Evolutionary conservation across 2,329 filamentous ascomycete species (phyloP).

Genomic region (Botrytis porri): DNA sequence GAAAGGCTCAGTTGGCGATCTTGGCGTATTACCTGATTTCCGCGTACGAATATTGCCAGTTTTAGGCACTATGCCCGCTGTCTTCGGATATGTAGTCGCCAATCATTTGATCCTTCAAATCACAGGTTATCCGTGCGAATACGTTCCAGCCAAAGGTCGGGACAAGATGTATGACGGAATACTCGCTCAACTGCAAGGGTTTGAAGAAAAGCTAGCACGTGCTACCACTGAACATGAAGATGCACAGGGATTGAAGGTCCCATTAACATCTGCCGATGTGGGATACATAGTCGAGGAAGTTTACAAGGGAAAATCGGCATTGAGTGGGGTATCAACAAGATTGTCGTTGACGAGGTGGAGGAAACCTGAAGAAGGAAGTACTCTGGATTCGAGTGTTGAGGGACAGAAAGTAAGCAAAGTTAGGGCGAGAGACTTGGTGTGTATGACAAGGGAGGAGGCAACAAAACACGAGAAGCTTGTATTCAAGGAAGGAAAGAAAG

Average conservation of each 20-base stretch:
- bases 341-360: constrained; percentile 80
- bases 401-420: constrained; percentile 76
- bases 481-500: constrained; percentile 62
- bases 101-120: constrained; percentile 90
- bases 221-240: constrained; percentile 46
- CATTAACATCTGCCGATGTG: constrained; percentile 75
- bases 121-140: constrained; percentile 80
- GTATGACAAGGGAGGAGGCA: constrained; percentile 92
- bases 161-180: constrained; percentile 93
- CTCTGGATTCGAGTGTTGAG: constrained; percentile 61
- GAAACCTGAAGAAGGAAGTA: constrained; percentile 54
- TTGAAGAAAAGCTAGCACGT: constrained; percentile 69
- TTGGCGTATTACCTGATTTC: constrained; percentile 89
- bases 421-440: constrained; percentile 69
- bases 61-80: constrained; percentile 92
- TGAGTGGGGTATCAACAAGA: constrained; percentile 78
- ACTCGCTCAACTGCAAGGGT: constrained; percentile 68
- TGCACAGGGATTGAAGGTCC: constrained; percentile 69
- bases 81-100: constrained; percentile 87
- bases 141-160: constrained; percentile 73
- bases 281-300: constrained; percentile 89
- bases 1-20: constrained; percentile 81
- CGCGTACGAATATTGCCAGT: constrained; percentile 93
- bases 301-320: constrained; percentile 74
- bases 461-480: constrained; percentile 75